phyloP scores from a whole-genome alignment of 1,139 yeast species.

The Taiozyma sp. region DNA sequence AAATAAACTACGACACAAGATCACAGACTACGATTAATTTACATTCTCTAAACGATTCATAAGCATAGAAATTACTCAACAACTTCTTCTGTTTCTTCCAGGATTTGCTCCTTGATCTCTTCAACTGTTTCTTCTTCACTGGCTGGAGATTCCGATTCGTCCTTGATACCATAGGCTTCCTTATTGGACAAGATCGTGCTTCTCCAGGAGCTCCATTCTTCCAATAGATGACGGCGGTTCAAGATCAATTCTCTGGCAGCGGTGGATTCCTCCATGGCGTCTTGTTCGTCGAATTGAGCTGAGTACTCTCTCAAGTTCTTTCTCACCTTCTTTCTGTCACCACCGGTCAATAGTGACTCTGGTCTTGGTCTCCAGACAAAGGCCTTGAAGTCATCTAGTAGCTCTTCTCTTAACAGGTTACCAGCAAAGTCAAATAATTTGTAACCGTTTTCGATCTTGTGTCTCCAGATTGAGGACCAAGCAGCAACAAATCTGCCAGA shows the following conservation, averaged over 20 bases:
- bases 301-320: constrained; percentile 86
- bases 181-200: constrained; percentile 45
- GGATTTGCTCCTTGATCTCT: constrained; percentile 67
- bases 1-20: neutral
- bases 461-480: constrained; percentile 86
- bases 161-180: constrained; percentile 37
- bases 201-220: constrained; percentile 88
- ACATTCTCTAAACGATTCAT: neutral
- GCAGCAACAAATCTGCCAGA: constrained; percentile 88
- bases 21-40: neutral
- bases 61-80: constrained; percentile 35
- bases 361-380: constrained; percentile 99
- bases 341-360: constrained; percentile 63
- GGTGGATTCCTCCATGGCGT: constrained; percentile 95
- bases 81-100: constrained; percentile 64
- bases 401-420: constrained; percentile 66
- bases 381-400: constrained; percentile 79
- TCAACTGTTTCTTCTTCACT: constrained; percentile 46
- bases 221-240: constrained; percentile 75
- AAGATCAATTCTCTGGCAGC: constrained; percentile 88
- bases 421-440: constrained; percentile 86
- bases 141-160: constrained; percentile 26
- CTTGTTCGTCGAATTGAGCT: constrained; percentile 91
- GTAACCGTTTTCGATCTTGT: constrained; percentile 86
- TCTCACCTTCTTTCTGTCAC: constrained; percentile 84